phyloP scores from a whole-genome alignment of 2,329 filamentous ascomycete species.

The Myriangium duriaei region DNA sequence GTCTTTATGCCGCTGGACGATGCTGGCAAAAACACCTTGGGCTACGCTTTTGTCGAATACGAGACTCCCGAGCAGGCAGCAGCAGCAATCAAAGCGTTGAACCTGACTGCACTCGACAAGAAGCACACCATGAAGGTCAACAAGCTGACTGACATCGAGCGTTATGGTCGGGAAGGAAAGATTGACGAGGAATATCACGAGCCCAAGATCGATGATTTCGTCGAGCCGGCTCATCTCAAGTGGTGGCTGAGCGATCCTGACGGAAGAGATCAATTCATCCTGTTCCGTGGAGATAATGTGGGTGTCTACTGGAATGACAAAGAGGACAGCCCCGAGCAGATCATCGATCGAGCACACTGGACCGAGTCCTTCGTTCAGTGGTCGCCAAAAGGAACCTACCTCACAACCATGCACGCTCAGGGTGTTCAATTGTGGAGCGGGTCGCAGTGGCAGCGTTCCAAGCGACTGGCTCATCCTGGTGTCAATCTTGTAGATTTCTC shows the following conservation, averaged over 20 bases:
- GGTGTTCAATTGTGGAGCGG: slow-evolving; percentile 98
- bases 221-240: slow-evolving; percentile 84
- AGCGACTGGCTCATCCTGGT: slow-evolving; percentile 86
- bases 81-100: slow-evolving; percentile 76
- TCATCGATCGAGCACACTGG: slow-evolving; percentile 91
- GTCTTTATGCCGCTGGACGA: slow-evolving; percentile 92
- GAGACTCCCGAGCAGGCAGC: slow-evolving; percentile 79
- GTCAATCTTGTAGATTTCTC: slow-evolving; percentile 97
- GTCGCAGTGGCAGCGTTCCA: slow-evolving; percentile 74
- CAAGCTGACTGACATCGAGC: slow-evolving; percentile 96
- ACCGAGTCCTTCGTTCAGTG: slow-evolving; percentile 97
- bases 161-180: slow-evolving; percentile 85
- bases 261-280: slow-evolving; percentile 87
- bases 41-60: slow-evolving; percentile 95
- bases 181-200: slow-evolving; percentile 82
- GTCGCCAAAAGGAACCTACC: slow-evolving; percentile 88
- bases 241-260: slow-evolving; percentile 86
- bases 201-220: slow-evolving; percentile 72
- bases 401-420: slow-evolving; percentile 89
- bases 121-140: slow-evolving; percentile 92
- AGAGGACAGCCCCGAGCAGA: slow-evolving; percentile 72
- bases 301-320: slow-evolving; percentile 98
- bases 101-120: slow-evolving; percentile 84
- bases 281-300: slow-evolving; percentile 84
- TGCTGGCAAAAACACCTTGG: slow-evolving; percentile 63